Percentiles rank a stretch among this genome's conserved stretches.
phyloP scores from a whole-genome alignment of 768 basidiomycete genomes.

The Panaeolus cyanescens region DNA sequence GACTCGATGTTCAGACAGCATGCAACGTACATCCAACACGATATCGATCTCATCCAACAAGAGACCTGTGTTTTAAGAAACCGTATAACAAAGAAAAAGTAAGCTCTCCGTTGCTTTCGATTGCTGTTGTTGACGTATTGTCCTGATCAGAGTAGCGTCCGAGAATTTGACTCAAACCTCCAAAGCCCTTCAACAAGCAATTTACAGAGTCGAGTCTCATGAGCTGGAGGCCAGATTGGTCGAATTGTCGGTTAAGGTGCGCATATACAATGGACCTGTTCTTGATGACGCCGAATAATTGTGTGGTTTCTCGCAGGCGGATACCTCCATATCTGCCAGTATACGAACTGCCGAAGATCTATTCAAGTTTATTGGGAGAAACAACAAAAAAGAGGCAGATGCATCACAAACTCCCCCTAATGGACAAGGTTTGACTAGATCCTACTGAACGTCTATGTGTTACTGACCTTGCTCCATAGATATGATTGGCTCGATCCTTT shows the following conservation, averaged over 20 bases:
- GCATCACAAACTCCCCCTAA: not conserved
- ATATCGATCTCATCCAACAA: constrained; percentile 13
- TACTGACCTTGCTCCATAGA: constrained; percentile 1
- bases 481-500: not conserved
- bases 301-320: constrained; percentile 15
- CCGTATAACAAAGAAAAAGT: constrained; percentile 18
- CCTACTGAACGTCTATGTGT: constrained; percentile 6
- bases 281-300: too few relatives aligned
- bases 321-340: constrained; percentile 14
- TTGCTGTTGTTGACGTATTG: not conserved
- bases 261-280: constrained; percentile 8
- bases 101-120: not conserved
- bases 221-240: constrained; percentile 13
- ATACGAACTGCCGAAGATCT: constrained; percentile 5
- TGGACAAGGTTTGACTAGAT: not conserved
- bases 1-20: constrained; percentile 10
- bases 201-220: constrained; percentile 12
- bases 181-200: constrained; percentile 16
- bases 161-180: constrained; percentile 10
- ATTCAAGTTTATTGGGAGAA: constrained; percentile 1
- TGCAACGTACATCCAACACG: constrained; percentile 10
- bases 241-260: constrained; percentile 23
- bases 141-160: constrained; percentile 14
- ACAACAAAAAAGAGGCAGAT: not conserved
- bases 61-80: constrained; percentile 11